phyloP scores from a whole-genome alignment of 257 asterid species.

The Solanum dulcamara region DNA sequence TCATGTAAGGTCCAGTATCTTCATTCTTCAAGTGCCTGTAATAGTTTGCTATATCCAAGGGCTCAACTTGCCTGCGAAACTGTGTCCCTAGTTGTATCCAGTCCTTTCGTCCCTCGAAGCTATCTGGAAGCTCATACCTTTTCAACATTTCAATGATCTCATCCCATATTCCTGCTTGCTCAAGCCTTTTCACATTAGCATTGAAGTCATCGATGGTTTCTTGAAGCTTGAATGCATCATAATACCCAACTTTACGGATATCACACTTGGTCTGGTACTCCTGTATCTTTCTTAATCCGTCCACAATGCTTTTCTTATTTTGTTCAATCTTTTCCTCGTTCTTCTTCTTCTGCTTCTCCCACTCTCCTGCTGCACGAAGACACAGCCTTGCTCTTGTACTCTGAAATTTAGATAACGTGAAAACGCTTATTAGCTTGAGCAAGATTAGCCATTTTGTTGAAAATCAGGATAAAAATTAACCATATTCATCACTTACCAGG shows the following conservation, averaged over 20 bases:
- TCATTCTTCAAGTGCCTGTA: constrained; percentile 62
- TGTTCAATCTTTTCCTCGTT: constrained; percentile 49
- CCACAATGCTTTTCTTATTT: constrained; percentile 31
- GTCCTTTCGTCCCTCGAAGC: constrained; percentile 65
- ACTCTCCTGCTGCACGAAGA: constrained; percentile 78
- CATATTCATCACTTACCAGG: constrained; percentile 31
- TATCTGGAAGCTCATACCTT: constrained; percentile 69
- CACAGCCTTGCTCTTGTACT: constrained; percentile 63
- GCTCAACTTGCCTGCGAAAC: constrained; percentile 65
- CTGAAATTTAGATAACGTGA: constrained; percentile 22
- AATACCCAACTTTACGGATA: constrained; percentile 61
- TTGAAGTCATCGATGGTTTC: constrained; percentile 42
- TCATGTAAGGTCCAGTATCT: constrained; percentile 82
- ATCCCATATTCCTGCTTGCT: constrained; percentile 71
- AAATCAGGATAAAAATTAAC: neutral
- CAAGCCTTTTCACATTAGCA: constrained; percentile 53
- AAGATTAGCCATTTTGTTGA: neutral
- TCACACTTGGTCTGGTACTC: constrained; percentile 61
- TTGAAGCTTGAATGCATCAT: constrained; percentile 71
- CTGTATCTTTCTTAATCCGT: constrained; percentile 39
- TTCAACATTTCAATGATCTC: constrained; percentile 64
- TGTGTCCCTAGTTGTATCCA: constrained; percentile 68
- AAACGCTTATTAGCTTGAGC: neutral
- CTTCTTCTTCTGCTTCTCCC: constrained; percentile 54
- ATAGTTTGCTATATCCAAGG: constrained; percentile 83